phyloP scores from a whole-genome alignment of 495 filamentous ascomycete species.

The Penicillium nucicola region DNA sequence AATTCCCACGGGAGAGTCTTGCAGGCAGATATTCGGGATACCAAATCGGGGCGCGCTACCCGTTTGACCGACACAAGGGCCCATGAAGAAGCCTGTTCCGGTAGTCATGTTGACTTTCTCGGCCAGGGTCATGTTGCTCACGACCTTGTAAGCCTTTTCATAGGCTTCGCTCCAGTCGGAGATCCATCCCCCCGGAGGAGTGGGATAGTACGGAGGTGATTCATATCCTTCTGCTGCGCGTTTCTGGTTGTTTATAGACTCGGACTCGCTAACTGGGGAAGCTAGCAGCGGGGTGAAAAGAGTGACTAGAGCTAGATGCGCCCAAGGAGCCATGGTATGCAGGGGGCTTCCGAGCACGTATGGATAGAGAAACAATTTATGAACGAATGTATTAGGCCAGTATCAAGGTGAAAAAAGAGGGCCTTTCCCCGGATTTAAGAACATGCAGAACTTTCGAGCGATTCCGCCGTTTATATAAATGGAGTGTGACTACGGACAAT shows the following conservation, averaged over 20 bases:
- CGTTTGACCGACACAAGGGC: constrained; percentile 43
- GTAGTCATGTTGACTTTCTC: constrained; percentile 97
- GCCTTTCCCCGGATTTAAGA: not conserved
- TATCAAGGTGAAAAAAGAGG: not conserved
- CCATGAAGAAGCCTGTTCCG: constrained; percentile 53
- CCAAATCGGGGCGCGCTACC: constrained; percentile 39
- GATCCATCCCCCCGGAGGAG: constrained; percentile 69
- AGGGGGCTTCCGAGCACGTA: not conserved
- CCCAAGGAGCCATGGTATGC: constrained; percentile 23
- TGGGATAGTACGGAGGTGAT: constrained; percentile 75
- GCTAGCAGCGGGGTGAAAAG: constrained; percentile 13
- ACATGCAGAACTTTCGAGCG: not conserved
- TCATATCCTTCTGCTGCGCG: constrained; percentile 14
- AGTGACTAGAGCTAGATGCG: constrained; percentile 15
- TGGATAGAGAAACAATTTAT: constrained; percentile 7
- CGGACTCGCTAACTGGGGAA: constrained; percentile 10
- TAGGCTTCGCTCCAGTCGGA: constrained; percentile 81
- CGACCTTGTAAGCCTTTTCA: constrained; percentile 70
- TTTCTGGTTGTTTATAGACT: constrained; percentile 7
- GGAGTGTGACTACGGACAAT: not conserved
- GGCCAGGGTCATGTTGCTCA: constrained; percentile 78
- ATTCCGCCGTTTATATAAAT: not conserved
- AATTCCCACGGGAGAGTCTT: constrained; percentile 45
- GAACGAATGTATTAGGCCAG: constrained; percentile 1
- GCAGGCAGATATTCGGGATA: constrained; percentile 41